Conservation (phyloP, 352 stramenopile genomes). For the Phytopythium chamaehyphon region DNA sequence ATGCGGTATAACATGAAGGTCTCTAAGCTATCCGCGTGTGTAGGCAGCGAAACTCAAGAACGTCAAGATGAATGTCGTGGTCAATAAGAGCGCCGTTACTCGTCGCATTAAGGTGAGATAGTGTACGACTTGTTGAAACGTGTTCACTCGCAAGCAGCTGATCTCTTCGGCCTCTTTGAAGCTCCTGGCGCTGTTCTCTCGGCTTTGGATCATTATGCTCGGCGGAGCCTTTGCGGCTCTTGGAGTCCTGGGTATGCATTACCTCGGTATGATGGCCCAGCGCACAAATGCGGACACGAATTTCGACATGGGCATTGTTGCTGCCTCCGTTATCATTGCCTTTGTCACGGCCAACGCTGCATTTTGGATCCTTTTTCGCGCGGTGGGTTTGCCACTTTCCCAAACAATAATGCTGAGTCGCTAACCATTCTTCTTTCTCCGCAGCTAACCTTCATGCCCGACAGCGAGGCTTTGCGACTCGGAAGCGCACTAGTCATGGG, state of each 20-base stretch:
- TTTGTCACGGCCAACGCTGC: constrained; percentile 50
- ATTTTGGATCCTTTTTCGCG: constrained; percentile 68
- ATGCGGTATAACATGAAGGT: too few relatives aligned
- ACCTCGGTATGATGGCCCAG: constrained; percentile 60
- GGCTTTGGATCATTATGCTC: constrained; percentile 45
- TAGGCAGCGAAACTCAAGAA: constrained; percentile 30
- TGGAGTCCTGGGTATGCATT: constrained; percentile 66
- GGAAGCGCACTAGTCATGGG: constrained; percentile 57
- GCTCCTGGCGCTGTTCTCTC: constrained; percentile 56
- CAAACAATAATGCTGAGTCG: not conserved
- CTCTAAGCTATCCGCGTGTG: too few relatives aligned
- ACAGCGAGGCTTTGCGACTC: constrained; percentile 39
- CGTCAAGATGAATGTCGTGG: constrained; percentile 32
- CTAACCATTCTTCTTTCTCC: too few relatives aligned
- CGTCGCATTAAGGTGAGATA: constrained; percentile 28
- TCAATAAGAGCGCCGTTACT: constrained; percentile 25
- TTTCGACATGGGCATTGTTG: constrained; percentile 32
- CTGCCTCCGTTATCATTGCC: constrained; percentile 44
- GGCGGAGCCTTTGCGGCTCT: constrained; percentile 47
- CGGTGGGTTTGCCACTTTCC: constrained; percentile 13
- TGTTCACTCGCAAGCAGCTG: not conserved
- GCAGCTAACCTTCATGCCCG: constrained; percentile 53
- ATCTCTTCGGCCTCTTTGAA: constrained; percentile 6
- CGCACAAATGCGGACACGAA: constrained; percentile 34
- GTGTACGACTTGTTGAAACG: too few relatives aligned